These are phyloP conservation scores for Aphanomyces astaci DNA, from an alignment of 352 stramenopile species.

Conservation along the genomic window DNA sequence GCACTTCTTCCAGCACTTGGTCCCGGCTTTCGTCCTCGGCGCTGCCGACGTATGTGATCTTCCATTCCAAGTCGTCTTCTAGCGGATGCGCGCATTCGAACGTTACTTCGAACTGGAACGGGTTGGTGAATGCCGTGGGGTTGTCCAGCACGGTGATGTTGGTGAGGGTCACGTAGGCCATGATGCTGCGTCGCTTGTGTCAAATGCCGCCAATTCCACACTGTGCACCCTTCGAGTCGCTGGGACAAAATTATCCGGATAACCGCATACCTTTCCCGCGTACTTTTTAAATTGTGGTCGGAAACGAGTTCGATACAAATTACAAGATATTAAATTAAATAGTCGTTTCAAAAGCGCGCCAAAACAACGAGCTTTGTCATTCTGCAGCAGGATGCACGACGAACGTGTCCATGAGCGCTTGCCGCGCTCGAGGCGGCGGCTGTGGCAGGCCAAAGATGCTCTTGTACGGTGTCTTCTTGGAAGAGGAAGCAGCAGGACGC, in stretches of 20 bases:
- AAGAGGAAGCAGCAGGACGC: background rate
- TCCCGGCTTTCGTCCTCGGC: conserved; percentile 93
- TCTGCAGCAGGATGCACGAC: background rate
- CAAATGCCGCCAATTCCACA: conserved; percentile 7
- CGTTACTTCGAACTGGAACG: conserved; percentile 99
- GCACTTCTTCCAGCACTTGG: conserved; percentile 97
- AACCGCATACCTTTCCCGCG: background rate
- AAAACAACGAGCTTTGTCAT: background rate
- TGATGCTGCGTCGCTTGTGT: conserved; percentile 22
- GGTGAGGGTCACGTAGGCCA: conserved; percentile 86
- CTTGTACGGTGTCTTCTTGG: background rate
- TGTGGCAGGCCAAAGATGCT: background rate
- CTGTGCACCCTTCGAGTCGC: background rate
- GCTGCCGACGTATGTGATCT: conserved; percentile 98
- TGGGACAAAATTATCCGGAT: background rate
- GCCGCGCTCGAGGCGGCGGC: background rate
- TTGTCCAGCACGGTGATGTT: conserved; percentile 98
- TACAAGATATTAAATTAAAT: conserved; percentile 5
- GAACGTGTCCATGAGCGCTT: conserved; percentile 1
- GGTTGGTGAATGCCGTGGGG: conserved; percentile 95
- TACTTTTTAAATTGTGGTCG: background rate
- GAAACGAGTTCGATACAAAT: conserved; percentile 12
- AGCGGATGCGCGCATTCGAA: conserved; percentile 98
- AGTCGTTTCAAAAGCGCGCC: background rate
- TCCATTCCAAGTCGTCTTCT: conserved; percentile 98